Percentiles rank a stretch among this genome's conserved stretches.
These are phyloP conservation scores for Aplosporella prunicola DNA, from an alignment of 2,329 filamentous ascomycete species.

Conservation along the genomic window DNA sequence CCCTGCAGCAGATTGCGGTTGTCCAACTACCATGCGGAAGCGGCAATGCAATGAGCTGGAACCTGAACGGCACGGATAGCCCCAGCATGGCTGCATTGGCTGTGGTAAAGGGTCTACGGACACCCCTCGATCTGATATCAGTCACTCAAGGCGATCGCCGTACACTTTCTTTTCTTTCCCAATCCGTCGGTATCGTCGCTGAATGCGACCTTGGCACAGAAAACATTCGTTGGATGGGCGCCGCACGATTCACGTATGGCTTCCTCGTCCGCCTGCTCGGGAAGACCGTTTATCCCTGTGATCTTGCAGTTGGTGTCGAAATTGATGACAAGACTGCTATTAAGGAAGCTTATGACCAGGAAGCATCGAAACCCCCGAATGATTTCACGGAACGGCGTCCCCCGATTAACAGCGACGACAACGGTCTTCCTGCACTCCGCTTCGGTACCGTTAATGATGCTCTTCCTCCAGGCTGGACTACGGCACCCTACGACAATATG, in stretches of 20 bases:
- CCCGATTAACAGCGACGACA: slow-evolving; percentile 8
- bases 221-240: slow-evolving; percentile 86
- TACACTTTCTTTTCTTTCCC: slow-evolving; percentile 80
- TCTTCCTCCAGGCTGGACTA: slow-evolving; percentile 67
- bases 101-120: slow-evolving; percentile 80
- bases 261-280: slow-evolving; percentile 67
- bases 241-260: slow-evolving; percentile 73
- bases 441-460: slow-evolving; percentile 74
- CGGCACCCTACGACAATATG: slow-evolving; percentile 63
- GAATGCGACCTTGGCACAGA: slow-evolving; percentile 88
- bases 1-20: slow-evolving; percentile 68
- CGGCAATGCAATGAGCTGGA: slow-evolving; percentile 88
- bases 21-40: slow-evolving; percentile 85
- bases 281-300: slow-evolving; percentile 76
- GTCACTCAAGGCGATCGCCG: slow-evolving; percentile 71
- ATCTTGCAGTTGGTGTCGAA: slow-evolving; percentile 76
- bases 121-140: slow-evolving; percentile 74
- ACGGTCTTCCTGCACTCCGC: slow-evolving; percentile 57
- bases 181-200: slow-evolving; percentile 80
- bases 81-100: slow-evolving; percentile 68
- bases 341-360: slow-evolving; percentile 56
- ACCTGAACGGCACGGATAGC: slow-evolving; percentile 71
- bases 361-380: slow-evolving; percentile 16
- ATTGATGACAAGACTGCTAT: slow-evolving; percentile 66
- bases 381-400: slow-evolving; percentile 19